Base-by-base conservation (phyloP, 345 rosid species). In the Salix arbutifolia region DNA sequence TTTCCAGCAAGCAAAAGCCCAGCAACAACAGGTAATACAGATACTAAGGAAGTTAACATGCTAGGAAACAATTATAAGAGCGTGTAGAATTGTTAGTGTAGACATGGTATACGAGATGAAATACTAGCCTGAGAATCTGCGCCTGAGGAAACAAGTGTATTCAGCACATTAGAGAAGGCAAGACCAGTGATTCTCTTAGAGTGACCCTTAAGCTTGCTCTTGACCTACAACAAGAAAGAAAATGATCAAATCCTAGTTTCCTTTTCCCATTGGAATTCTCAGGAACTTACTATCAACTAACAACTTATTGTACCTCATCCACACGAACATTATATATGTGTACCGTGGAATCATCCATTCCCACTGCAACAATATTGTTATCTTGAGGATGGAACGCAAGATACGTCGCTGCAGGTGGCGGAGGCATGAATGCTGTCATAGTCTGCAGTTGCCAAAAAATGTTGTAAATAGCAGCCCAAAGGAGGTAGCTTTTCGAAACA, bases 91-190 rank as follows among this genome's bases (percentile, higher is more conserved):
- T 53, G 60, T 8, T 53, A 53, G 60, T 1, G 11, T 19, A 21
- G 25, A 30, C 48, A 10, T 33, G 30, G 48, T 56, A 17, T 72
- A 56, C 4, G 14, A 67, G 23, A 50, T 67, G 4, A 68, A 58
- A 42, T 69, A 73, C 80, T 76, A 77, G 91, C 98, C 91, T 90
- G 97, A 80, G 96, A 90, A 88, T 94, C 98, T 18, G 94, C 96
- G 40, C 97, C 98, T 5, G 96, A 88, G 26, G 98, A 94, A 69
- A 92, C 92, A 21, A 94, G 84, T 62, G 82, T 76, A 72, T 89
- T 91, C 65, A 89, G 87, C 61, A 65, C 80, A 13, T 74, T 77
- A 67, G 97, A 89, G 86, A 92, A 94, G 68, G 97, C 97, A 72
- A 94, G 85, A 67, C 98, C 97, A 5, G 88, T 91, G 38, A 94